phyloP scores from a whole-genome alignment of 495 filamentous ascomycete genomes.

The Achaetomiella virescens region DNA sequence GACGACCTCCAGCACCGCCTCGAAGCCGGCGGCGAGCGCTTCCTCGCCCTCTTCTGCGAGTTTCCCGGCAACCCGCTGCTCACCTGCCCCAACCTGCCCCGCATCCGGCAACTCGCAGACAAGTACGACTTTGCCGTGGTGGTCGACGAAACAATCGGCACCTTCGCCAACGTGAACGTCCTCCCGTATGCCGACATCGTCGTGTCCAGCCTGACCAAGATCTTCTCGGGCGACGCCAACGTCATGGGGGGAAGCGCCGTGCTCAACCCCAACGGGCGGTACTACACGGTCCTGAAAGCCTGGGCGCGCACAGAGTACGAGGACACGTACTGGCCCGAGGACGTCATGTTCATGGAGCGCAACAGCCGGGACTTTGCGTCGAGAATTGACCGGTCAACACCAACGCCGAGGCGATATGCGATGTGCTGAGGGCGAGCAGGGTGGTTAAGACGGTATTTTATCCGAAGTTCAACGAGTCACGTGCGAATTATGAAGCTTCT shows the following conservation, averaged over 20 bases:
- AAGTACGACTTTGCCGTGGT: conserved; percentile 84
- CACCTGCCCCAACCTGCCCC: conserved; percentile 71
- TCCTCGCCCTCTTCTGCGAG: conserved; percentile 85
- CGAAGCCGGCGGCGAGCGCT: conserved; percentile 59
- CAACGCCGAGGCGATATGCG: conserved; percentile 79
- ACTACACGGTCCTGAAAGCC: conserved; percentile 62
- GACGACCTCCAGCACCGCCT: conserved; percentile 77
- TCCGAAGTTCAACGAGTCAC: conserved; percentile 68
- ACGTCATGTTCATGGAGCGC: conserved; percentile 88
- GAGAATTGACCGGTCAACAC: conserved; percentile 78
- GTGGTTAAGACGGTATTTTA: conserved; percentile 79
- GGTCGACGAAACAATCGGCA: conserved; percentile 93
- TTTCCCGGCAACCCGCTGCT: conserved; percentile 91
- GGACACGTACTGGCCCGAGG: conserved; percentile 89
- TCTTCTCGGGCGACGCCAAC: conserved; percentile 95
- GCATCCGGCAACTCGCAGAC: conserved; percentile 75
- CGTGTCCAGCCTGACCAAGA: conserved; percentile 89
- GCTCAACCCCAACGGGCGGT: conserved; percentile 70
- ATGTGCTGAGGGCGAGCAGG: conserved; percentile 49
- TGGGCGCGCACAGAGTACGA: conserved; percentile 61
- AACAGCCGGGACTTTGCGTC: conserved; percentile 90
- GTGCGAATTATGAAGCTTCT: conserved; percentile 68
- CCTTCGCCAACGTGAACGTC: conserved; percentile 91
- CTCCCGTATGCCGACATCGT: conserved; percentile 84
- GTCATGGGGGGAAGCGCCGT: conserved; percentile 93